Base-by-base conservation (phyloP, 371 early-diverging fungal genomes). In the Blastocladiella emersonii region DNA sequence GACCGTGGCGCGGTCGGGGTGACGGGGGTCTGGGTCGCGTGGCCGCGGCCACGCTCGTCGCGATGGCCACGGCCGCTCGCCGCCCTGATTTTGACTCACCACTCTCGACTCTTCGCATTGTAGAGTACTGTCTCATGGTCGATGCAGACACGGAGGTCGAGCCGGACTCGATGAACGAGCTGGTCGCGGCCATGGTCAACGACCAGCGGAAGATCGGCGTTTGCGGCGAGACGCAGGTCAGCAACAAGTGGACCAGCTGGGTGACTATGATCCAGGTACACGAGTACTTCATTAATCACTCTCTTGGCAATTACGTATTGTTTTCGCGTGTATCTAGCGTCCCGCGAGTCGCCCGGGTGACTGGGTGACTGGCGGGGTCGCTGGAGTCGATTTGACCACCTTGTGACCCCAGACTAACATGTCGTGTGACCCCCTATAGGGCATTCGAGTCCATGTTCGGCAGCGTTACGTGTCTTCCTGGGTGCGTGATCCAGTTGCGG, bases 401-500 rank as follows among this genome's bases (percentile, higher is more conserved):
- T n/a, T n/a, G n/a, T n/a, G n/a, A n/a, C n/a, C n/a, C n/a, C n/a
- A n/a, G n/a, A n/a, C n/a, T n/a, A 56, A 75, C 13, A 79, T 76
- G 62, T 66, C 72, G 3, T 61, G 69, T n/a, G n/a, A n/a, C n/a
- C n/a, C n/a, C n/a, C n/a, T n/a, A n/a, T 0, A 78, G 78, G 64
- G 69, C 75, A 0, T 80, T 79, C 69, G 80, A 79, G 65, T 65
- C 68, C 41, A 70, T 79, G 17, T 79, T 79, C 66, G 78, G 78
- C 15, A 76, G 78, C 63, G 87, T 86, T 34, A 88, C 89, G 32
- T 86, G 87, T 72, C 68, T 86, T 39, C 89, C 87, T 17, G 88
- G 98, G 37, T 94, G n/a, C n/a, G n/a, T n/a, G n/a, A n/a, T n/a
- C n/a, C n/a, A n/a, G n/a, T n/a, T n/a, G n/a, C n/a, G 43, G 43